Evolutionary conservation across 2,329 filamentous ascomycete species (phyloP), one percentile per base, ranked within the genome.

Genomic region (Pseudogymnoascus sp.): DNA sequence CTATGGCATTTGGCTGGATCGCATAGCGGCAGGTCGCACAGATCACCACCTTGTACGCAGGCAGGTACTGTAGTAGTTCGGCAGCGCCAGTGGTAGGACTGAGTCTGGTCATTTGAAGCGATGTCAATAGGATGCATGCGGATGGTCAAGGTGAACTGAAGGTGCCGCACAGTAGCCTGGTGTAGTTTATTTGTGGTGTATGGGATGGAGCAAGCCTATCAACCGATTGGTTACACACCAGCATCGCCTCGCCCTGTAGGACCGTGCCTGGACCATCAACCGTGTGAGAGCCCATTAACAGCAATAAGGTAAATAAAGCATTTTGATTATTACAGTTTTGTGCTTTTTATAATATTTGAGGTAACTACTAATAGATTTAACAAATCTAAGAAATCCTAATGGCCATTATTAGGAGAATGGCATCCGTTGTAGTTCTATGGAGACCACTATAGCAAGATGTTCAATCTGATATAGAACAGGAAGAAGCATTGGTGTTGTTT

Each of bases 21-120:
- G 69, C 69, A 63, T 72, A 71, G n/a, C 63, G 64, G 60, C 70
- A 72, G 1, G 43, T 43, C n/a, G 45, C 64, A 45, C 70, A 72
- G 13, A 72, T 60, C n/a, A 72, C 19, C 14, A 69, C 68, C 63
- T 62, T 62, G 48, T 69, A 68, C n/a, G 11, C 36, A 8, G 68
- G 62, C 10, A 70, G 66, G 60, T 72, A 72, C 14, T 67, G 65
- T 1, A 71, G 64, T 16, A 71, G 62, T 28, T 70, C 62, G 3
- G 60, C 16, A 2, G 25, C 34, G n/a, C 11, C 16, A 14, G 51
- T 34, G 11, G n/a, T 16, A 21, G 28, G 25, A 13, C 28, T 34
- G 8, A 19, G 28, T 31, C 2, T 4, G 10, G 25, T 1, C 51
- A 57, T 57, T 28, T n/a, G 19, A 57, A 7, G 28, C 28, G n/a